Base-by-base conservation (phyloP, 1,284 basidiomycete genomes). In the Trichosporon ovoides region DNA sequence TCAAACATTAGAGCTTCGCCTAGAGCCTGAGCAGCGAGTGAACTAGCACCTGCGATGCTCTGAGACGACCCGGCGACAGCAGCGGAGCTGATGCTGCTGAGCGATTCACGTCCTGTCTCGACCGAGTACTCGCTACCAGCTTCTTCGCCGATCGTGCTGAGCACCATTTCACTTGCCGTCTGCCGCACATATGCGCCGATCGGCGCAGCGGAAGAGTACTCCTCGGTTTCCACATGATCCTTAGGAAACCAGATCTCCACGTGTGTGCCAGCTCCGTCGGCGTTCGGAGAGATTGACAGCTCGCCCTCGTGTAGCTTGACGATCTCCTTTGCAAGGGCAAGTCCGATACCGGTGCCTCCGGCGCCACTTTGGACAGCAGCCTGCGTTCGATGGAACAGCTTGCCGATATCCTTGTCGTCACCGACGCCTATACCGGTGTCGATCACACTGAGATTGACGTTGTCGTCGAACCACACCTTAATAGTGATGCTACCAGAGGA, bases 271-370 rank as follows among this genome's bases (percentile, higher is more conserved):
- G 16, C 31, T 24, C 43, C 43, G 24, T 48, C 43, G 3, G 43
- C 43, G 28, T 48, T 48, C 43, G 24, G 43, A 9, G 24, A 56
- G 24, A 80, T 73, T 0, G 67, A 53, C 28, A 80, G 67, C 2
- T 73, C 70, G 3, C 78, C 78, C 7, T 70, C 73, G 56, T 80
- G 76, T 7, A 78, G 64, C 38, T 73, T 75, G 24, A 80, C 68
- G 38, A 79, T 67, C 56, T 78, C 78, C 16, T 66, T 61, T 0
- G 67, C 68, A 2, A 75, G 55, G 58, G 38, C 70, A 6, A 60
- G 52, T 6, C 59, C 52, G 16, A 60, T 54, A 7, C 52, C 59
- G 12, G 52, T 56, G 3, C 55, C 52, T 7, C 71, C 72, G 5
- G 38, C 7, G 7, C 40, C 35, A 18, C 43, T 35, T 4, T 49